Conservation (phyloP, 1,139 yeast genomes). For the Saccharomyces pastorianus region DNA sequence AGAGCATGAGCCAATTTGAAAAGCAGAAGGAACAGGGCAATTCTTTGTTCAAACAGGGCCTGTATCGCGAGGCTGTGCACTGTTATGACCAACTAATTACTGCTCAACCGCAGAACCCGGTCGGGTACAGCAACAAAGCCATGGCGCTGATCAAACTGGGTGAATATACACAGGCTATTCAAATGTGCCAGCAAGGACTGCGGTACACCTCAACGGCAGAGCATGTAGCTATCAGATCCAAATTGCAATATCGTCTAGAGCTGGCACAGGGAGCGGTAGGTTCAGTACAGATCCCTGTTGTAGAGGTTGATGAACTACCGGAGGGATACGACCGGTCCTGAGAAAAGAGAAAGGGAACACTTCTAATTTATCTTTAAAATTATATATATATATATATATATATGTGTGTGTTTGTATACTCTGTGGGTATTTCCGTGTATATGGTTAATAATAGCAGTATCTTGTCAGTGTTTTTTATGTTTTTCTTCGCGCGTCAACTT, state of each 20-base stretch:
- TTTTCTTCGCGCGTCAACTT: background rate
- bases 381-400: slow-evolving; percentile 6
- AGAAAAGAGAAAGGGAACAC: background rate
- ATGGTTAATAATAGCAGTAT: background rate
- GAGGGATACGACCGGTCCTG: slow-evolving; percentile 26
- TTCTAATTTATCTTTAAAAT: background rate
- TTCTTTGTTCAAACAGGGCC: slow-evolving; percentile 47
- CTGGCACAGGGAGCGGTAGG: slow-evolving; percentile 35
- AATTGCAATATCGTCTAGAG: slow-evolving; percentile 54
- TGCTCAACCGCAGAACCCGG: slow-evolving; percentile 48
- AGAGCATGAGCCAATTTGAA: slow-evolving; percentile 22
- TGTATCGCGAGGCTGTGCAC: slow-evolving; percentile 50
- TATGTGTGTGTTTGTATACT: background rate
- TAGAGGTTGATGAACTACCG: slow-evolving; percentile 43
- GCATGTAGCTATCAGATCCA: slow-evolving; percentile 34
- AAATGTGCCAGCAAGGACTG: slow-evolving; percentile 55
- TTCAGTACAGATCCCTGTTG: slow-evolving; percentile 34
- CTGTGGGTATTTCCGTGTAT: too few species aligned
- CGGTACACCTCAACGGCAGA: slow-evolving; percentile 19
- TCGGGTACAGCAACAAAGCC: slow-evolving; percentile 72
- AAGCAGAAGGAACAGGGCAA: slow-evolving; percentile 48
- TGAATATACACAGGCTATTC: slow-evolving; percentile 49
- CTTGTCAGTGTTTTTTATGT: background rate
- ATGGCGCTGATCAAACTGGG: slow-evolving; percentile 56
- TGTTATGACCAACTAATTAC: slow-evolving; percentile 60